phyloP scores from a whole-genome alignment of 768 basidiomycete species.

The Tulasnella calospora region DNA sequence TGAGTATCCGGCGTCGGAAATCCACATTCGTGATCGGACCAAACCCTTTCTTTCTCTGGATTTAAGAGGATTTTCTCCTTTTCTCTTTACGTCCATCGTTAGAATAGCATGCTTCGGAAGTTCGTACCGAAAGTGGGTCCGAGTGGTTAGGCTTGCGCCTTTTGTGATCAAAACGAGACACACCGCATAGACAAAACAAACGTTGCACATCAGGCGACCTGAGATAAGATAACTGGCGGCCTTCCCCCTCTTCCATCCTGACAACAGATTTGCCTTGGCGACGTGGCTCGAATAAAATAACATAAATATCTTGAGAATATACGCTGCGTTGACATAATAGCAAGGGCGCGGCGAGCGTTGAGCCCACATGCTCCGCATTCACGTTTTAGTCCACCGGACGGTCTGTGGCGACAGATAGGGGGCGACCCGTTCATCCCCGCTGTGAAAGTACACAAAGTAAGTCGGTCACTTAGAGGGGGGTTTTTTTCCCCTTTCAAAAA shows the following conservation, averaged over 20 bases:
- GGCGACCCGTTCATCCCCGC: background rate
- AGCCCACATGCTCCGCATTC: background rate
- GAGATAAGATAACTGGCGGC: background rate
- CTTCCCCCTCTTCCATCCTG: background rate
- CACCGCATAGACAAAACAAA: background rate
- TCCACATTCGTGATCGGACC: background rate
- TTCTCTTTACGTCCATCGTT: background rate
- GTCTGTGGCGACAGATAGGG: background rate
- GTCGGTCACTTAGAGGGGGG: background rate
- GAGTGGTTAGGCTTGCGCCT: background rate
- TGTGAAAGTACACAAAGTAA: background rate
- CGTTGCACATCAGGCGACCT: background rate
- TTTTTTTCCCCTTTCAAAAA: background rate
- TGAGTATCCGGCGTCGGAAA: background rate
- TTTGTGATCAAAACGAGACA: slow-evolving; percentile 7
- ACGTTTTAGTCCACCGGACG: background rate
- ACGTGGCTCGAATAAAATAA: background rate
- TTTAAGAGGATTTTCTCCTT: background rate
- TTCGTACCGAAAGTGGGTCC: background rate
- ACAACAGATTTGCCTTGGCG: background rate
- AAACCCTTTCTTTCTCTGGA: background rate
- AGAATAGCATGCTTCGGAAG: background rate
- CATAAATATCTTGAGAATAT: background rate
- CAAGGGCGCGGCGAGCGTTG: background rate
- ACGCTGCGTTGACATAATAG: background rate